phyloP scores from a whole-genome alignment of 2,329 filamentous ascomycete genomes.

The Lachnellula suecica region DNA sequence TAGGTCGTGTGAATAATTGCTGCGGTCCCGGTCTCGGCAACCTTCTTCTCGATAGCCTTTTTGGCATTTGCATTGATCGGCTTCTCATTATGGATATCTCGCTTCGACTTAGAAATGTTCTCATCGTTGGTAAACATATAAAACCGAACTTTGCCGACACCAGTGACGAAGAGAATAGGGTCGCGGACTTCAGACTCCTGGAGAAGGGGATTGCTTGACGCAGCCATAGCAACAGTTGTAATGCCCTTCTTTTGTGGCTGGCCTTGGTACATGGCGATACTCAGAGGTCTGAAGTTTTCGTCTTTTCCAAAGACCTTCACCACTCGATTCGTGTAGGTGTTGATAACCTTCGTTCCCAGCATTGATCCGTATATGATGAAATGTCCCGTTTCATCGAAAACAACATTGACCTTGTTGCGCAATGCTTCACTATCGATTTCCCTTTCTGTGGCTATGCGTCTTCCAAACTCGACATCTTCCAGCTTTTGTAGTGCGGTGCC shows the following conservation, averaged over 20 bases:
- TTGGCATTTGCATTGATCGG: conserved; percentile 63
- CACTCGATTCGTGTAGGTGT: conserved; percentile 90
- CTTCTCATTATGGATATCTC: conserved; percentile 94
- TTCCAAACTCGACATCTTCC: conserved; percentile 89
- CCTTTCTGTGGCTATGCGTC: conserved; percentile 80
- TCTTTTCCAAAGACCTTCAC: conserved; percentile 89
- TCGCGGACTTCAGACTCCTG: conserved; percentile 90
- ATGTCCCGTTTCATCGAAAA: conserved; percentile 94
- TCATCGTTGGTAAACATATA: conserved; percentile 97
- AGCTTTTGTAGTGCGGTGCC: conserved; percentile 78
- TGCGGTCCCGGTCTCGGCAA: conserved; percentile 70
- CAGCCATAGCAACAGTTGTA: conserved; percentile 95
- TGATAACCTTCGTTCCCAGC: conserved; percentile 89
- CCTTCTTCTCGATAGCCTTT: conserved; percentile 57
- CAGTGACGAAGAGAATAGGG: conserved; percentile 83
- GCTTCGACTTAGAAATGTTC: conserved; percentile 76
- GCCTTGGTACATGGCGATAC: conserved; percentile 88
- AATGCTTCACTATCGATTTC: conserved; percentile 74
- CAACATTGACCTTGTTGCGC: conserved; percentile 74
- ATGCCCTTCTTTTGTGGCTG: conserved; percentile 92
- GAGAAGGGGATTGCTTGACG: conserved; percentile 87
- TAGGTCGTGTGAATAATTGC: conserved; percentile 90
- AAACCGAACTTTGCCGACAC: conserved; percentile 84
- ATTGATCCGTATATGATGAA: conserved; percentile 95
- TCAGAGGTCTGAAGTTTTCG: conserved; percentile 80